Evolutionary conservation across 2,329 filamentous ascomycete species (phyloP).

Genomic region (Cordyceps pruinosa): DNA sequence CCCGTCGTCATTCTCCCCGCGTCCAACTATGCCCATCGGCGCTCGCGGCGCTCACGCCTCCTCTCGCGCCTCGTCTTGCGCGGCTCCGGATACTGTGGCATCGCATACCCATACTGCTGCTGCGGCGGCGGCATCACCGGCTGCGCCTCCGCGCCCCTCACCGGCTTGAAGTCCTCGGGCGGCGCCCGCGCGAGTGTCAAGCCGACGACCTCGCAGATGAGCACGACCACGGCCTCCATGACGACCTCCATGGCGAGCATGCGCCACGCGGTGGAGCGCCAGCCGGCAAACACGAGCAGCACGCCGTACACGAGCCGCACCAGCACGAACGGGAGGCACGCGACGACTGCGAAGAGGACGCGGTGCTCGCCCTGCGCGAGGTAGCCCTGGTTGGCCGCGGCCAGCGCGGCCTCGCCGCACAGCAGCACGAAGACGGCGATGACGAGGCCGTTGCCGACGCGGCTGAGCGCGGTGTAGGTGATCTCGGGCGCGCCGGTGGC

Average conservation of each 20-base stretch:
- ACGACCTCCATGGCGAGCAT: constrained; percentile 27
- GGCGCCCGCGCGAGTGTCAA: constrained; percentile 23
- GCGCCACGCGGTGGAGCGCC: constrained; percentile 23
- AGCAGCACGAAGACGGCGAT: constrained; percentile 33
- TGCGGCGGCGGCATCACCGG: neutral
- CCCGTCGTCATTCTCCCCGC: neutral
- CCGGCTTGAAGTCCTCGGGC: neutral
- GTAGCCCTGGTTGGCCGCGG: constrained; percentile 30
- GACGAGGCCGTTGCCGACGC: constrained; percentile 24
- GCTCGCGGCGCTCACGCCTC: neutral
- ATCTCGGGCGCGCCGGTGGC: constrained; percentile 19
- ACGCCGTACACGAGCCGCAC: constrained; percentile 27
- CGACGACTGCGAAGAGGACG: constrained; percentile 39
- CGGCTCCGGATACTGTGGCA: neutral
- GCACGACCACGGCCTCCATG: constrained; percentile 27
- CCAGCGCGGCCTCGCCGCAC: constrained; percentile 33
- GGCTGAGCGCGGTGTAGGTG: constrained; percentile 22
- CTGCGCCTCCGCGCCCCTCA: neutral
- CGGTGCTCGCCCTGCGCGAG: constrained; percentile 46
- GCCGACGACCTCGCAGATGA: constrained; percentile 25
- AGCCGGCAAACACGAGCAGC: constrained; percentile 22
- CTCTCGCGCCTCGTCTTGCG: neutral
- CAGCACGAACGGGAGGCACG: constrained; percentile 27
- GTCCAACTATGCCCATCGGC: neutral
- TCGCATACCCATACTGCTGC: neutral